Base-by-base conservation (phyloP, 1,284 basidiomycete genomes). In the Boletus semigastroideus region DNA sequence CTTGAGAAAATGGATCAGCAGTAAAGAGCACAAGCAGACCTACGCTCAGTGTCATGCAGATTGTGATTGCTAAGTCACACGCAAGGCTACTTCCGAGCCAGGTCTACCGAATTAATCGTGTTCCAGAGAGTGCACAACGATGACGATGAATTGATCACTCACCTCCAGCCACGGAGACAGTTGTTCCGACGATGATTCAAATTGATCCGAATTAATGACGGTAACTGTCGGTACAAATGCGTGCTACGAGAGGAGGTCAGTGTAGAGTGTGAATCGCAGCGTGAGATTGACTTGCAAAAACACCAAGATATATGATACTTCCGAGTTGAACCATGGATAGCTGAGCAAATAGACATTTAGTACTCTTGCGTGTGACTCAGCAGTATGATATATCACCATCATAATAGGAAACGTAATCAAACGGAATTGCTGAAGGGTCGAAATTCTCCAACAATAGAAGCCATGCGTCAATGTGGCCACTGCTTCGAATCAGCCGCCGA, bases 371-470 rank as follows among this genome's bases (percentile, higher is more conserved):
- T 1, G 2, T 4, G 25, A 25, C 7, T 19, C 10, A 22, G 16
- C 2, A 7, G 9, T 42, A 22, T 9, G 2, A 7, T 44, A 8
- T 4, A 30, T 57, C 33, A 63, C 64, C 62, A 42, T 52, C 53
- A 63, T 60, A n/a, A 66, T 64, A 12, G 22, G 30, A 31, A 51
- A 0, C 16, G 48, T 9, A 0, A 66, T 8, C 17, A 49, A 7
- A 12, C 16, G 16, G 1, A 13, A 54, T 38, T 16, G 38, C 6
- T 36, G 31, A n/a, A 65, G 37, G 16, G 42, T 36, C 14, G 37
- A 51, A 49, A 67, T 61, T 39, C 55, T 42, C 64, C 62, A 66
- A 49, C 60, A 65, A 41, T 53, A 61, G 37, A 67, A 67, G 3
- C 50, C 46, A 8, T 67, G 63, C 9, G 52, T 53, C n/a, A 62